phyloP scores from a whole-genome alignment of 139 green algal genomes.

The Microglena sp. region DNA sequence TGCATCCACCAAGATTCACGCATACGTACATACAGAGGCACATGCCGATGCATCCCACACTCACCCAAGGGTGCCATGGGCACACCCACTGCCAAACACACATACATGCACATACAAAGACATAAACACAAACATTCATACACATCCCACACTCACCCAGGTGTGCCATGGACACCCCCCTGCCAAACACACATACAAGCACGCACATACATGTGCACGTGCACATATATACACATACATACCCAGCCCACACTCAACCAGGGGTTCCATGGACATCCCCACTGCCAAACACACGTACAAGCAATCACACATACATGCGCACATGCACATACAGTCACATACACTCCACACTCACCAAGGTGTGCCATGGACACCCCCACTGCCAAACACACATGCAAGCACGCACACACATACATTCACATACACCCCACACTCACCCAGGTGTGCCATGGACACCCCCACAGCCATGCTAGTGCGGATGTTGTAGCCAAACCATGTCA shows the following conservation, averaged over 20 bases:
- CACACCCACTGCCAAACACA: conserved; percentile 76
- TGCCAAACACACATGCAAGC: too few relatives aligned
- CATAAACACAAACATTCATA: too few relatives aligned
- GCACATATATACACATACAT: conserved; percentile 24
- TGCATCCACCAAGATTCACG: too few relatives aligned
- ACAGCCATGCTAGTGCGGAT: conserved; percentile 51
- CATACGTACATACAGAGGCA: too few relatives aligned
- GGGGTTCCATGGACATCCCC: not conserved
- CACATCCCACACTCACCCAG: conserved; percentile 26
- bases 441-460: conserved; percentile 78
- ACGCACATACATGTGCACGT: too few relatives aligned
- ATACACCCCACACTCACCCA: conserved; percentile 21
- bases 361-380: not conserved
- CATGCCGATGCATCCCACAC: not conserved
- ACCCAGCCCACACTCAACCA: not conserved
- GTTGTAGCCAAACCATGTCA: conserved; percentile 38
- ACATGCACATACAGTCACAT: not conserved
- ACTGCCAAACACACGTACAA: not conserved
- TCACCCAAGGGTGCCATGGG: conserved; percentile 72
- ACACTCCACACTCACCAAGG: not conserved
- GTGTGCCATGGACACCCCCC: conserved; percentile 79
- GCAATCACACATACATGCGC: not conserved
- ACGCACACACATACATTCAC: too few relatives aligned
- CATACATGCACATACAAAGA: too few relatives aligned
- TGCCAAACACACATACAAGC: conserved; percentile 32